Evolutionary conservation across 192 early-diverging fungal species (phyloP), one percentile per base, ranked within the genome.

Genomic region (Lunasporangiospora selenospora): DNA sequence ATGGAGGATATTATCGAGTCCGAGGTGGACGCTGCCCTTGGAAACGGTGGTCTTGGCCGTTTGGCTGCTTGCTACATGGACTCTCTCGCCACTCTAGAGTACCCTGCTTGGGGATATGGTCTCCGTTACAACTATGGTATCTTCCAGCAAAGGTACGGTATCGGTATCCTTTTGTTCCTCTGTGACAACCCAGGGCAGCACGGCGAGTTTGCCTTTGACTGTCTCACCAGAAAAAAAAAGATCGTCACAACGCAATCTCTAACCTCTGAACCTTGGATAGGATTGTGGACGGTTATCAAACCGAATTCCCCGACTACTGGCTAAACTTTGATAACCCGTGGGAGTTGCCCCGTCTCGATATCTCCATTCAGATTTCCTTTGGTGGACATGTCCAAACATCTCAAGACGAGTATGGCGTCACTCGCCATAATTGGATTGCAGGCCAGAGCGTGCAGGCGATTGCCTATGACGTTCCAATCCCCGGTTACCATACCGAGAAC

Each of bases 61-160:
- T 82, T 99, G 50, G 97, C 97, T 2, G 97, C 97, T 39, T 99
- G 97, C 77, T 99, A 96, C 62, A 94, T 99, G 88, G 93, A 98
- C 78, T 97, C 96, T 31, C 75, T 98, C 73, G 95, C 97, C 30
- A 93, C 94, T 52, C 76, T 92, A 21, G 90, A 98, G 76, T 94
- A 94, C 58, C 96, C 97, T 21, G 94, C 90, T 30, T 95, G 96
- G 93, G 93, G 97, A 58, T 99, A 99, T 57, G 97, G 97, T 45
- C 89, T 99, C 56, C 89, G 97, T 34, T 99, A 97, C 84, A 92
- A 89, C 51, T 99, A 99, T 79, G 97, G 97, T 73, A 98, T 99
- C 82, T 99, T 99, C 85, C 90, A 99, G 80, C 97, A 99, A 80
- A 85, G 89, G 77, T 78, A 64, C 53, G 47, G 16, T 26, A 39